Conservation (phyloP, 345 rosid genomes). For the Raphanus raphanistrum region DNA sequence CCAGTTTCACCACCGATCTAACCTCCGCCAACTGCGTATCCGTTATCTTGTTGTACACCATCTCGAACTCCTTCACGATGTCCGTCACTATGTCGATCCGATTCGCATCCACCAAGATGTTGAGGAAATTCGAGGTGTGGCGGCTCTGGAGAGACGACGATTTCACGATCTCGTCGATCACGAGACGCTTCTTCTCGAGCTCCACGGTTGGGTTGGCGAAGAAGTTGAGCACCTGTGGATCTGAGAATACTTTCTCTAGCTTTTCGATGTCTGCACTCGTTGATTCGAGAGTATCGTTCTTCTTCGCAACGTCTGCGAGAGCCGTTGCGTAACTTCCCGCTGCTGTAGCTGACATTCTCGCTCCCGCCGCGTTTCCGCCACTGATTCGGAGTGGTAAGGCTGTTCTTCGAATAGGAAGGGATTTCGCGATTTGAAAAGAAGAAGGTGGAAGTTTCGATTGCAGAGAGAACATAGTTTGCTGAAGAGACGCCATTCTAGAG, state of each 20-base stretch:
- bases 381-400: constrained; percentile 40
- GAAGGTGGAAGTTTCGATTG: constrained; percentile 56
- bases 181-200: background rate
- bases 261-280: constrained; percentile 75
- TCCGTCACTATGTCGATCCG: background rate
- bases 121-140: background rate
- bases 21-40: background rate
- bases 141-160: background rate
- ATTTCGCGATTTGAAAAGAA: constrained; percentile 39
- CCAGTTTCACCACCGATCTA: background rate
- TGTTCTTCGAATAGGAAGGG: constrained; percentile 43
- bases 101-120: background rate
- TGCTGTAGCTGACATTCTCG: constrained; percentile 58
- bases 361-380: constrained; percentile 42
- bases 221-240: background rate
- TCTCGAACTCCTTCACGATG: background rate
- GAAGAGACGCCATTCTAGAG: constrained; percentile 66
- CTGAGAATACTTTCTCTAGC: constrained; percentile 61
- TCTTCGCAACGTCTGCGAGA: constrained; percentile 65
- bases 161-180: background rate
- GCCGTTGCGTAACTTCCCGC: constrained; percentile 77
- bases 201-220: background rate
- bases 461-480: constrained; percentile 49
- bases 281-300: constrained; percentile 60
- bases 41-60: background rate